Evolutionary conservation across 202 grass and related monocot genomes (phyloP).

Genomic region (Musa balbisiana): DNA sequence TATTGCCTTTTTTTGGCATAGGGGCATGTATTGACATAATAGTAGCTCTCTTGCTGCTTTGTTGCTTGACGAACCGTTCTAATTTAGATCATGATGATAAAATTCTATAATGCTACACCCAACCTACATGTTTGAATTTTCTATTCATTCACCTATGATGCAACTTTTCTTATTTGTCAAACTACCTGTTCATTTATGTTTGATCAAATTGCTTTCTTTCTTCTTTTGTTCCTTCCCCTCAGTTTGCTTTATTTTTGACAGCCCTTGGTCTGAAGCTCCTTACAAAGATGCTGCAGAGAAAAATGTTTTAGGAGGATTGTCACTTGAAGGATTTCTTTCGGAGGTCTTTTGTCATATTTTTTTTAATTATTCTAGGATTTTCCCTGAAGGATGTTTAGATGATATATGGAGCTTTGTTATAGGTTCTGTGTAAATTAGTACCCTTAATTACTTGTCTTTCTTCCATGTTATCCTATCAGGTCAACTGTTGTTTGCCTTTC

Average conservation of each 20-base stretch:
- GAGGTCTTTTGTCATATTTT: constrained; percentile 41
- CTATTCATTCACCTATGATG: background rate
- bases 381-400: too few species aligned
- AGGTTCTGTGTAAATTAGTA: background rate
- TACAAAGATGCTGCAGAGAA: constrained; percentile 84
- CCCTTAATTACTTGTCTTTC: background rate
- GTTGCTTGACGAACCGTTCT: background rate
- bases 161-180: too few species aligned
- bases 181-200: too few species aligned
- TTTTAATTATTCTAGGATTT: constrained; percentile 2
- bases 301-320: constrained; percentile 83
- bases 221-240: constrained; percentile 6
- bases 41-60: background rate
- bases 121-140: background rate
- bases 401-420: background rate
- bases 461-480: background rate
- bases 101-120: too few species aligned
- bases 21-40: too few species aligned
- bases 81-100: too few species aligned
- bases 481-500: too few species aligned
- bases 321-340: constrained; percentile 92
- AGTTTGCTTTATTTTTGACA: constrained; percentile 29
- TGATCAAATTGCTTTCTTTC: background rate
- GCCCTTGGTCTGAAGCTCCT: constrained; percentile 64
- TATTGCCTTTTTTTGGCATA: too few species aligned